Evolutionary conservation across 495 filamentous ascomycete genomes (phyloP).

Genomic region (Xeromyces bisporus): DNA sequence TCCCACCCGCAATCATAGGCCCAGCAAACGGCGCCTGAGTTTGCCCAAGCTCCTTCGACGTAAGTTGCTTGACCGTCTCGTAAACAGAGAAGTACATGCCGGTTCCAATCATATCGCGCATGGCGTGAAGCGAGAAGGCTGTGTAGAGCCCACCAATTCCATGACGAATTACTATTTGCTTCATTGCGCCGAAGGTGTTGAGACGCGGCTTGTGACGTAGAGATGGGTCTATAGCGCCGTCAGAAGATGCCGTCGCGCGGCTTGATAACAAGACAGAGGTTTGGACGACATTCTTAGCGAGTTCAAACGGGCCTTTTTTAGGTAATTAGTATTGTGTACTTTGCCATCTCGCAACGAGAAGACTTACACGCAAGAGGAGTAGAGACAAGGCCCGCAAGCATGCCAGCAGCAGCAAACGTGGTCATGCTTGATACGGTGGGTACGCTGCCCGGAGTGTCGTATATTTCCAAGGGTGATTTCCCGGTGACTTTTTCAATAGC

Average conservation of each 20-base stretch:
- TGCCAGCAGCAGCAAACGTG: conserved; percentile 64
- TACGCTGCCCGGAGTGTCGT: conserved; percentile 49
- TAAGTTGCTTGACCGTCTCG: conserved; percentile 73
- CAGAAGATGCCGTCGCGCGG: conserved; percentile 40
- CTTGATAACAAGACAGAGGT: conserved; percentile 69
- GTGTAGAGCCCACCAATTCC: conserved; percentile 71
- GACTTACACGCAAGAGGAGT: conserved; percentile 72
- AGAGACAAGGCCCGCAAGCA: conserved; percentile 61
- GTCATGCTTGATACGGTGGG: conserved; percentile 52
- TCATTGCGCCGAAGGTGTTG: conserved; percentile 63
- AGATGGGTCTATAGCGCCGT: conserved; percentile 38
- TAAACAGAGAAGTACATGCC: conserved; percentile 86
- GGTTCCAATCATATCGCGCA: conserved; percentile 78
- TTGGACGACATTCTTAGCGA: conserved; percentile 86
- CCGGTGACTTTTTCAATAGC: conserved; percentile 37
- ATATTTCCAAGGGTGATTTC: conserved; percentile 50
- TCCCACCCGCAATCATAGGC: conserved; percentile 27
- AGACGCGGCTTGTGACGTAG: conserved; percentile 57
- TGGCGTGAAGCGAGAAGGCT: conserved; percentile 63
- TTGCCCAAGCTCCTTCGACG: conserved; percentile 37
- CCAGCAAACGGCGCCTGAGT: conserved; percentile 24
- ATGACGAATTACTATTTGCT: conserved; percentile 60
- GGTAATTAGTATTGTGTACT: no score
- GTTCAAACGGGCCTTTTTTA: conserved; percentile 90
- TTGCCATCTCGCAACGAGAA: no score